Percentiles rank a stretch among this genome's conserved stretches.
Evolutionary conservation across 805 yeast genomes (phyloP).

Genomic region (Metschnikowia corniflorae): DNA sequence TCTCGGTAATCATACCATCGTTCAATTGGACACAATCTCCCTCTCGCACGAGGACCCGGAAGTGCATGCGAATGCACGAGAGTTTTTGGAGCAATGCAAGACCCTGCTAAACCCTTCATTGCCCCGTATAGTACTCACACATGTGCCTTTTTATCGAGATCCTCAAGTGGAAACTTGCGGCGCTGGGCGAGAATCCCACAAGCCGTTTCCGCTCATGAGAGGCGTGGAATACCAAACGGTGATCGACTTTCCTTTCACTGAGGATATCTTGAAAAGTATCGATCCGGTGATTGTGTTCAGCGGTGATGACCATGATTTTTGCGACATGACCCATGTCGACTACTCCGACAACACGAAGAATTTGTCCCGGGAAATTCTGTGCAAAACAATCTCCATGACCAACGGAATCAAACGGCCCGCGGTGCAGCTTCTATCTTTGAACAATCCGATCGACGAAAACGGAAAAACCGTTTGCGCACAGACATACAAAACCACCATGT

Average conservation of each 20-base stretch:
- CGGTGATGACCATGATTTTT: constrained; percentile 97
- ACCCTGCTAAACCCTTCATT: constrained; percentile 23
- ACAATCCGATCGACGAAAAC: constrained; percentile 36
- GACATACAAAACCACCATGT: constrained; percentile 41
- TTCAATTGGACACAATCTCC: constrained; percentile 81
- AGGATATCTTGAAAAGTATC: constrained; percentile 53
- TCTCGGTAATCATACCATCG: constrained; percentile 67
- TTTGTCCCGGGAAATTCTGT: constrained; percentile 71
- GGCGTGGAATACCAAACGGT: constrained; percentile 93
- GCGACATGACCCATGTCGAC: constrained; percentile 62
- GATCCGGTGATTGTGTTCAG: constrained; percentile 71
- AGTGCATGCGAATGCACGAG: constrained; percentile 48
- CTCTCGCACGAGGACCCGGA: constrained; percentile 52
- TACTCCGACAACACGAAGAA: constrained; percentile 20
- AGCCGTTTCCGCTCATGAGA: constrained; percentile 58
- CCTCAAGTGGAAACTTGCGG: constrained; percentile 69
- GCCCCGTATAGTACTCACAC: constrained; percentile 74
- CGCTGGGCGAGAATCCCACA: constrained; percentile 63
- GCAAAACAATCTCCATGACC: constrained; percentile 88
- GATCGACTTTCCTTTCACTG: constrained; percentile 55
- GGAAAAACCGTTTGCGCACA: not conserved
- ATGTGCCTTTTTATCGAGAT: constrained; percentile 82
- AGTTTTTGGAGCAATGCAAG: constrained; percentile 44
- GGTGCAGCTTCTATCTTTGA: constrained; percentile 71
- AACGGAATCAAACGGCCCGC: constrained; percentile 88